Evolutionary conservation across 139 green algal genomes (phyloP).

Genomic region (Tetradesmus lagerheimii): DNA sequence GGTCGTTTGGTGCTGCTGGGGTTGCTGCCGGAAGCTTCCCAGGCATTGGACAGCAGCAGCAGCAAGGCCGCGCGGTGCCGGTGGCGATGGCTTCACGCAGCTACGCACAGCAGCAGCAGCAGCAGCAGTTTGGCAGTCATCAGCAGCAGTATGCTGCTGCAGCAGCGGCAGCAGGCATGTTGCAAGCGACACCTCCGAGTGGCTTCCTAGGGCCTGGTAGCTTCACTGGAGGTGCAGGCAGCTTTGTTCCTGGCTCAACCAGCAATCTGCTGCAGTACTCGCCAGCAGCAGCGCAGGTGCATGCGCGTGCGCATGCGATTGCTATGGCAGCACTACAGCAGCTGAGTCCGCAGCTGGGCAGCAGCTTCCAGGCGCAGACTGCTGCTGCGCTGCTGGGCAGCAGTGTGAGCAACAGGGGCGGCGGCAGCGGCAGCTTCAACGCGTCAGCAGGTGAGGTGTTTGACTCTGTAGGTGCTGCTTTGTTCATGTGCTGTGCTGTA

Average conservation of each 20-base stretch:
- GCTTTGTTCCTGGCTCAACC: conserved; percentile 42
- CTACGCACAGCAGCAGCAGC: conserved; percentile 17
- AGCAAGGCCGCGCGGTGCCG: conserved; percentile 5
- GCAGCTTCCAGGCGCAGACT: conserved; percentile 39
- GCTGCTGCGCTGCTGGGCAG: conserved; percentile 42
- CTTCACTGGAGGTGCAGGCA: conserved; percentile 9
- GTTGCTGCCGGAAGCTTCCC: neutral
- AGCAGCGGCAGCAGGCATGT: conserved; percentile 28
- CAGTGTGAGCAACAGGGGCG: conserved; percentile 25
- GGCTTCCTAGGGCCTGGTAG: neutral
- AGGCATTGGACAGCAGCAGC: conserved; percentile 9
- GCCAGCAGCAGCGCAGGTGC: conserved; percentile 43
- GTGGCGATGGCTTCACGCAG: conserved; percentile 27
- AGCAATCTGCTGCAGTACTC: conserved; percentile 47
- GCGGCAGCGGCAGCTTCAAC: conserved; percentile 35
- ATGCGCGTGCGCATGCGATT: conserved; percentile 67
- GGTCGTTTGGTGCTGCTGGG: neutral
- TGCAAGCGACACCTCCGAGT: conserved; percentile 21
- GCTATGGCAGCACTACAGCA: conserved; percentile 69
- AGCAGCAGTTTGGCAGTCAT: conserved; percentile 17
- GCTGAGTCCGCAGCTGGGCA: conserved; percentile 52
- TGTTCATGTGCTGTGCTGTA: no score
- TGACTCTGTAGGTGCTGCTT: neutral
- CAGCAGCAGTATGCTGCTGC: conserved; percentile 31
- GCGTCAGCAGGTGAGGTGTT: conserved; percentile 13